Evolutionary conservation across 2,329 filamentous ascomycete genomes (phyloP).

Genomic region (Capronia coronata): DNA sequence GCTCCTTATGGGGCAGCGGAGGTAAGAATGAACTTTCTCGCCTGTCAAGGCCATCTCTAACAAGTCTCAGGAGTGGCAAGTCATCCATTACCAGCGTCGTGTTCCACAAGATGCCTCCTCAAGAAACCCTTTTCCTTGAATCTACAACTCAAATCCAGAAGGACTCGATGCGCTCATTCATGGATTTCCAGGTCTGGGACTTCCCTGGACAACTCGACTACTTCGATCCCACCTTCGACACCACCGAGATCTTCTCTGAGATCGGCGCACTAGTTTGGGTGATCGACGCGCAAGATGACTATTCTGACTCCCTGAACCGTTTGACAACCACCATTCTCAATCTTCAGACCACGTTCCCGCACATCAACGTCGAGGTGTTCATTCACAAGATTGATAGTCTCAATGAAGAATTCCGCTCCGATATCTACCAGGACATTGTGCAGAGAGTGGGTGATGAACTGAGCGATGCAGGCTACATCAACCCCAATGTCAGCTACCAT

Average conservation of each 20-base stretch:
- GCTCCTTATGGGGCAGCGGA: conserved; percentile 88
- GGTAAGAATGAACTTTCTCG: conserved; percentile 52
- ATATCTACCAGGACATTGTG: conserved; percentile 93
- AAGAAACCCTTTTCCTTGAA: conserved; percentile 91
- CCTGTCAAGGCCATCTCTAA: background rate
- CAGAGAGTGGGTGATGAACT: conserved; percentile 95
- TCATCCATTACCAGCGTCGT: conserved; percentile 98
- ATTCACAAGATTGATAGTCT: conserved; percentile 99
- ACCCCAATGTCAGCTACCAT: conserved; percentile 89
- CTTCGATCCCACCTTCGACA: conserved; percentile 80
- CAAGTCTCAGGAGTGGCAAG: conserved; percentile 71
- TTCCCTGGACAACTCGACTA: conserved; percentile 94
- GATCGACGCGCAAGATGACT: conserved; percentile 97
- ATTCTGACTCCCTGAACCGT: conserved; percentile 79
- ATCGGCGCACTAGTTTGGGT: conserved; percentile 97
- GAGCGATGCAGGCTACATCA: conserved; percentile 85
- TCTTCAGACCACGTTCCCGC: conserved; percentile 79
- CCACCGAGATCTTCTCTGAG: conserved; percentile 78
- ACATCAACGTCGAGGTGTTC: conserved; percentile 96
- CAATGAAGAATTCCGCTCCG: conserved; percentile 90
- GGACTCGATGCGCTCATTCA: conserved; percentile 93
- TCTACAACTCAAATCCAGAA: conserved; percentile 92
- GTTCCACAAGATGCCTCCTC: conserved; percentile 96
- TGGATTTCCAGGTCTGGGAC: conserved; percentile 99
- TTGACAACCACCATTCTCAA: conserved; percentile 85